Base-by-base conservation (phyloP, 2,329 filamentous ascomycete species). In the Fonsecaea pugnacius region DNA sequence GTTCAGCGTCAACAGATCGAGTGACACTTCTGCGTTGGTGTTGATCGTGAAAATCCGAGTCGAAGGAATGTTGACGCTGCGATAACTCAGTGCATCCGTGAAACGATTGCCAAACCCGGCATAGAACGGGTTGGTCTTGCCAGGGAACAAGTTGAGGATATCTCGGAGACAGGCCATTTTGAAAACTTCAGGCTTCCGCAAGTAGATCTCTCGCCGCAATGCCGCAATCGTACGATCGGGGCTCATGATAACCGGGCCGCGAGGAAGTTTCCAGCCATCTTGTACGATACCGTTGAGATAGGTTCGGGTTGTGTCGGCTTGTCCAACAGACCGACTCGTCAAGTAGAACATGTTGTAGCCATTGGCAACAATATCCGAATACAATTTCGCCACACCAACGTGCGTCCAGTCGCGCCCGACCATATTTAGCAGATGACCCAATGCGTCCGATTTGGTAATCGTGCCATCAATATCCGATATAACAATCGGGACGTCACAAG, bases 291-390 rank as follows among this genome's bases (percentile, higher is more conserved):
- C 92, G 64, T 93, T 90, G 2, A 99, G 83, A 75, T 99, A 99
- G 0, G 91, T 86, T 63, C 95, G 84, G 1, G 95, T 99, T 0
- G 83, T 92, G 77, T 99, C 95, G 16, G 95, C 91, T 77, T 96
- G 93, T 0, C 95, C 96, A 52, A 98, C 93, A 14, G 91, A 95
- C 58, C 95, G 89, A 75, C 91, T 96, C 0, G 95, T 99, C 52
- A 99, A 84, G 75, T 99, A 99, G 85, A 99, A 92, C 74, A 99
- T 96, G 76, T 99, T 98, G 83, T 98, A 99, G 6, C 95, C 95
- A 73, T 99, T 99, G 72, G 90, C 88, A 0, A 89, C 88, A 70
- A 99, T 99, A 71, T 99, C 96, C 55, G 91, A 95, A 78, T 98
- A 99, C 8, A 99, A 84, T 79, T 99, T 99, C 24, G 95, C 96